phyloP scores from a whole-genome alignment of 2,329 filamentous ascomycete genomes.

The Orbilia oligospora region DNA sequence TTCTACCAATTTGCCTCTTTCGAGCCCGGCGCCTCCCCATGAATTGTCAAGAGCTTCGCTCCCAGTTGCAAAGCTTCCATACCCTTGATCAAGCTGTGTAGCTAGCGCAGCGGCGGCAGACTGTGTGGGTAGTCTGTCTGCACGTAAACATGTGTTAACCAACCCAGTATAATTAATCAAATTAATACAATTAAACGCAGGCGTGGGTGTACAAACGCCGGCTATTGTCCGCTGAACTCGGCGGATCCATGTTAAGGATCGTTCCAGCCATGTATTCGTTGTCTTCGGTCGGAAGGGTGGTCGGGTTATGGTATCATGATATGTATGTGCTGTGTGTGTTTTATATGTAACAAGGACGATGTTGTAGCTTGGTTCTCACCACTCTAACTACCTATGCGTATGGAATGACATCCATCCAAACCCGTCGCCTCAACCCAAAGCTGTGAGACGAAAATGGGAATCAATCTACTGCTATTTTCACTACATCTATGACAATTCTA shows the following conservation, averaged over 20 bases:
- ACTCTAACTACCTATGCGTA: too few relatives aligned
- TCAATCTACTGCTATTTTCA: not conserved
- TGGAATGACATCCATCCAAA: too few relatives aligned
- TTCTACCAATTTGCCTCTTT: slow-evolving; percentile 60
- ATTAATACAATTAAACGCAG: not conserved
- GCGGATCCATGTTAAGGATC: slow-evolving; percentile 43
- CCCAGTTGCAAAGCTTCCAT: slow-evolving; percentile 46
- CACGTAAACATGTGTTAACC: not conserved
- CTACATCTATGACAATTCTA: not conserved
- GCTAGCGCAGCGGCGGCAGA: slow-evolving; percentile 46
- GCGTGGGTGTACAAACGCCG: slow-evolving; percentile 34
- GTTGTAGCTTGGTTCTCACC: not conserved
- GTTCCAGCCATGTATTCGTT: slow-evolving; percentile 6
- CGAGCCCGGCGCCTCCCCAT: slow-evolving; percentile 44
- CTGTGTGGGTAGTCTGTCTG: slow-evolving; percentile 50
- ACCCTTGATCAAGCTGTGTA: slow-evolving; percentile 49
- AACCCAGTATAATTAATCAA: not conserved
- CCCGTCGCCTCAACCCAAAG: too few relatives aligned
- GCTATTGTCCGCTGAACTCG: slow-evolving; percentile 24
- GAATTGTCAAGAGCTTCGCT: slow-evolving; percentile 53
- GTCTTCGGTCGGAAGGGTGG: not conserved
- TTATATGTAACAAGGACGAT: not conserved
- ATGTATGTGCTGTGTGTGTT: not conserved
- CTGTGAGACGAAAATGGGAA: not conserved
- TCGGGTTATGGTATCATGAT: not conserved